Evolutionary conservation across 1,284 basidiomycete species (phyloP), one percentile per base, ranked within the genome.

Genomic region (Leccinum colubrinum): DNA sequence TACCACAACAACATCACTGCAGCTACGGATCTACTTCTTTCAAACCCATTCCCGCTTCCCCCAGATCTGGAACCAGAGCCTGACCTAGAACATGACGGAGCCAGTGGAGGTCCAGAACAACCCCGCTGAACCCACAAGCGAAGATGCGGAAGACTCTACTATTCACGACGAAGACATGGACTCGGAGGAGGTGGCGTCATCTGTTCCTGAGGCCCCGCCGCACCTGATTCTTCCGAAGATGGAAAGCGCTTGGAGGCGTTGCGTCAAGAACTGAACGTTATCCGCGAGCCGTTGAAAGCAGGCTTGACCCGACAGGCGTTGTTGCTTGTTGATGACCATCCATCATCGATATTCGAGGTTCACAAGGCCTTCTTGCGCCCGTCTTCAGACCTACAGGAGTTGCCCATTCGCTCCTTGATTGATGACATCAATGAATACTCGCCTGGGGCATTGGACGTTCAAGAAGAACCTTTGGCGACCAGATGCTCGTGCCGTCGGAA

Each of bases 261-360:
- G 30, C 30, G 30, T 33, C 30, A 33, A 33, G 30, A 33, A 33
- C 30, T 33, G 30, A 33, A 33, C 60, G 81, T 80, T 46, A 79
- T 83, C 35, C 84, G 95, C n/a, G 85, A 88, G 58, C 79, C 84
- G 37, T 74, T 95, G 51, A 86, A 86, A 67, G 79, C 81, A 5
- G 80, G 80, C n/a, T 81, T 97, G 61, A 84, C 89, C 41, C 79
- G 81, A 30, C 86, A 86, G 46, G 87, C 93, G 0, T 79, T 99
- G 51, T 78, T 81, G 11, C 81, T 99, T 30, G 89, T 97, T 54
- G 96, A 98, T 71, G 86, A 91, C 64, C 91, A 95, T 68, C 87
- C 91, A 7, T 88, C 90, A 6, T 83, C 98, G 52, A 88, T 98
- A 55, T 97, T 97, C 71, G 95, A 98, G 70, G 84, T 97, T 56